These are phyloP conservation scores for Cairneyella variabilis DNA, from an alignment of 495 filamentous ascomycete genomes.

Conservation along the genomic window DNA sequence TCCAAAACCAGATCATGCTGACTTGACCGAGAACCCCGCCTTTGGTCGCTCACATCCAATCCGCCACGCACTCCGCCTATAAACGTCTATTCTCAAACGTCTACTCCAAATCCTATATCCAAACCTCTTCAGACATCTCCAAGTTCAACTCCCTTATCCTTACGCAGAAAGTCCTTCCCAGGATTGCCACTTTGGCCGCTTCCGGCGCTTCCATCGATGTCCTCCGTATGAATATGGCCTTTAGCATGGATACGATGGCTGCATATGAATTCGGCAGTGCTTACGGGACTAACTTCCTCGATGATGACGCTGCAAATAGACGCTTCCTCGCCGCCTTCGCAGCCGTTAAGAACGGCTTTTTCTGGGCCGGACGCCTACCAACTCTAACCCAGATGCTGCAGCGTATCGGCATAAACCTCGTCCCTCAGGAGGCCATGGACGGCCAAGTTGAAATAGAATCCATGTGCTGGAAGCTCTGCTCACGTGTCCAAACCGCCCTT, in stretches of 20 bases:
- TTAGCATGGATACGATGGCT: slow-evolving; percentile 53
- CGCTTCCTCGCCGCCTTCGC: slow-evolving; percentile 3
- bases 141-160: slow-evolving; percentile 4
- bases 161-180: slow-evolving; percentile 2
- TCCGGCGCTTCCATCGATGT: slow-evolving; percentile 33
- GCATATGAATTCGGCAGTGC: slow-evolving; percentile 50
- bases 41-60: slow-evolving; percentile 27
- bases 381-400: slow-evolving; percentile 51
- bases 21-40: not conserved
- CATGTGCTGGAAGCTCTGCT: slow-evolving; percentile 8
- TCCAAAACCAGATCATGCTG: not conserved
- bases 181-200: slow-evolving; percentile 9
- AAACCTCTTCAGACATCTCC: slow-evolving; percentile 44
- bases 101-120: slow-evolving; percentile 69
- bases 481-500: not conserved
- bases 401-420: slow-evolving; percentile 49
- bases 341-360: slow-evolving; percentile 1
- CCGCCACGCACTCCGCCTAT: slow-evolving; percentile 47
- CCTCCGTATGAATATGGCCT: slow-evolving; percentile 45
- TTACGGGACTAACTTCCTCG: slow-evolving; percentile 45
- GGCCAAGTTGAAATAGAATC: slow-evolving; percentile 3
- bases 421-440: slow-evolving; percentile 34
- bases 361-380: slow-evolving; percentile 45
- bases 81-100: slow-evolving; percentile 65
- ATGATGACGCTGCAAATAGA: slow-evolving; percentile 20